Percentiles rank a stretch among this genome's conserved stretches.
Evolutionary conservation across 148 eudicot genomes (phyloP).

Genomic region (Rhododendron williamsianum): DNA sequence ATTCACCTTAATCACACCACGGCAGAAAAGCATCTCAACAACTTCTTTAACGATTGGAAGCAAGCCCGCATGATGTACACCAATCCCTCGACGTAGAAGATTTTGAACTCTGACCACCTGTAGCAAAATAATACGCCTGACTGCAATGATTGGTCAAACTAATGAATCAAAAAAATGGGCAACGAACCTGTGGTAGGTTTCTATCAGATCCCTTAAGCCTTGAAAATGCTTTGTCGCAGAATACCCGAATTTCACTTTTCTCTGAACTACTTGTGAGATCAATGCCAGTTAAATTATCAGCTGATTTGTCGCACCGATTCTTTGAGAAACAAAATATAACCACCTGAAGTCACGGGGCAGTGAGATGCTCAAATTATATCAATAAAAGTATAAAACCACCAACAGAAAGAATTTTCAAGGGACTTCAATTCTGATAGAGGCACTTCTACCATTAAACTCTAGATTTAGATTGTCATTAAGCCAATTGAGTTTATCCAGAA

Average conservation of each 20-base stretch:
- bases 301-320: constrained; percentile 95
- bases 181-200: constrained; percentile 78
- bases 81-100: constrained; percentile 90
- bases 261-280: constrained; percentile 87
- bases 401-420: background rate
- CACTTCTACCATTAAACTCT: background rate
- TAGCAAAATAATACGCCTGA: constrained; percentile 8
- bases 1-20: constrained; percentile 91
- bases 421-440: background rate
- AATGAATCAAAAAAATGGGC: background rate
- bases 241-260: constrained; percentile 92
- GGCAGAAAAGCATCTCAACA: constrained; percentile 98
- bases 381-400: background rate
- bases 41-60: constrained; percentile 99
- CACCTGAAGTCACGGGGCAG: constrained; percentile 48
- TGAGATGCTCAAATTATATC: constrained; percentile 1
- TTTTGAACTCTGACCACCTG: constrained; percentile 83
- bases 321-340: constrained; percentile 94
- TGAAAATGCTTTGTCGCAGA: constrained; percentile 97
- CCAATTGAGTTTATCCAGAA: background rate
- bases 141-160: constrained; percentile 10
- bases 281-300: constrained; percentile 66
- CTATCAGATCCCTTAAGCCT: constrained; percentile 95
- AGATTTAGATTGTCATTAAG: constrained; percentile 8
- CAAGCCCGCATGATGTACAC: constrained; percentile 97